Evolutionary conservation across 2,329 filamentous ascomycete genomes (phyloP).

Genomic region (Exophiala lecanii-corni): DNA sequence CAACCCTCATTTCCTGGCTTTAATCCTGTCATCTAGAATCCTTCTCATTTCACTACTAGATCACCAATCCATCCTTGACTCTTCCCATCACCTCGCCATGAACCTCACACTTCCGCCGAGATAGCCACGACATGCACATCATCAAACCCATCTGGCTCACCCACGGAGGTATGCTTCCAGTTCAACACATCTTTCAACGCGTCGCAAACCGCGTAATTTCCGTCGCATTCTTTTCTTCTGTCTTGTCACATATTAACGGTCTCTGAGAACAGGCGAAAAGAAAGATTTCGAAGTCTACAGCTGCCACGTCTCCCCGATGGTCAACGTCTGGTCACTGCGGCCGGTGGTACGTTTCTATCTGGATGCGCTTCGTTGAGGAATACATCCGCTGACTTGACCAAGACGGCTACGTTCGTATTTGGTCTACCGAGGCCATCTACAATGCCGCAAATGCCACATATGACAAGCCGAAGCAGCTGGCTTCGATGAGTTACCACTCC

Average conservation of each 20-base stretch:
- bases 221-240: conserved; percentile 6
- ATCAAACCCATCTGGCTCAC: conserved; percentile 95
- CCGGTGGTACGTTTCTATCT: conserved; percentile 62
- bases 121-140: conserved; percentile 61
- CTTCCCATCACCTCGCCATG: conserved; percentile 10
- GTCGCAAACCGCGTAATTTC: conserved; percentile 20
- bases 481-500: conserved; percentile 96
- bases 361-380: neutral
- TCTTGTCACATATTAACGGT: conserved; percentile 5
- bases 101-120: conserved; percentile 7
- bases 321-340: conserved; percentile 83
- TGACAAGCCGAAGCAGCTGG: conserved; percentile 82
- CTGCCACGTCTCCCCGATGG: conserved; percentile 97
- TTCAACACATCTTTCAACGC: conserved; percentile 11
- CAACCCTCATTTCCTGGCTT: no score
- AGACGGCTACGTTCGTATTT: conserved; percentile 96
- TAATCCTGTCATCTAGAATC: no score
- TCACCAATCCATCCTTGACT: neutral
- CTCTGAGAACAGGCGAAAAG: conserved; percentile 65
- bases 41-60: no score
- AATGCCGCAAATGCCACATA: conserved; percentile 69
- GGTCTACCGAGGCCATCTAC: conserved; percentile 92
- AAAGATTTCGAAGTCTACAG: conserved; percentile 99
- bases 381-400: conserved; percentile 24
- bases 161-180: conserved; percentile 66